Evolutionary conservation across 208 protist species (phyloP).

Genomic region (Crithidia mellificae): DNA sequence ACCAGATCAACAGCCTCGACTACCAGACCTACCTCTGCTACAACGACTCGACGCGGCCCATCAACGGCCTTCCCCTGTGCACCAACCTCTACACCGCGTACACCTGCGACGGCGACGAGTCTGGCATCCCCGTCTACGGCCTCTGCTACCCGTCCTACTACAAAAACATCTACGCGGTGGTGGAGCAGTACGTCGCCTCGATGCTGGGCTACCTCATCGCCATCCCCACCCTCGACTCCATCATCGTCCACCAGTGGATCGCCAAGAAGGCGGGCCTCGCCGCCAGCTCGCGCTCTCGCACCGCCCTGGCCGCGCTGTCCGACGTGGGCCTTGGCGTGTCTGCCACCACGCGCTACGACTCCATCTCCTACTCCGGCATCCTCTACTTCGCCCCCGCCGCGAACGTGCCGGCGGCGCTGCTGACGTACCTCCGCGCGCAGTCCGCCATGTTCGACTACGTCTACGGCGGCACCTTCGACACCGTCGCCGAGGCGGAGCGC

Average conservation of each 20-base stretch:
- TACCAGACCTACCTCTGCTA: constrained; percentile 35
- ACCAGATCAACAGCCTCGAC: constrained; percentile 23
- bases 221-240: constrained; percentile 40
- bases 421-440: constrained; percentile 30
- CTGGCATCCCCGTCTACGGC: constrained; percentile 39
- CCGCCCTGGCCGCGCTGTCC: constrained; percentile 23
- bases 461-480: constrained; percentile 42
- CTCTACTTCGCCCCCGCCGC: constrained; percentile 50
- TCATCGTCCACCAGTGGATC: constrained; percentile 61
- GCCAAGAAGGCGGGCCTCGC: constrained; percentile 34
- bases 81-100: background rate
- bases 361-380: constrained; percentile 39
- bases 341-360: constrained; percentile 28
- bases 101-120: constrained; percentile 52
- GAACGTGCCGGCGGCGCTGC: constrained; percentile 23
- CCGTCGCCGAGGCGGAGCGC: constrained; percentile 19
- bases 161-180: constrained; percentile 1
- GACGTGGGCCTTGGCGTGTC: too few species aligned
- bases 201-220: constrained; percentile 23
- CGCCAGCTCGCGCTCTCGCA: background rate
- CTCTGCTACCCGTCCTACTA: constrained; percentile 26
- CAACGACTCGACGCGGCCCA: constrained; percentile 19
- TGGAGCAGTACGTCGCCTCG: constrained; percentile 30
- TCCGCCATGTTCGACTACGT: constrained; percentile 47
- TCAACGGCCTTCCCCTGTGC: constrained; percentile 26